Base-by-base conservation (phyloP, 192 early-diverging fungal species). In the Powellomyces hirtus region DNA sequence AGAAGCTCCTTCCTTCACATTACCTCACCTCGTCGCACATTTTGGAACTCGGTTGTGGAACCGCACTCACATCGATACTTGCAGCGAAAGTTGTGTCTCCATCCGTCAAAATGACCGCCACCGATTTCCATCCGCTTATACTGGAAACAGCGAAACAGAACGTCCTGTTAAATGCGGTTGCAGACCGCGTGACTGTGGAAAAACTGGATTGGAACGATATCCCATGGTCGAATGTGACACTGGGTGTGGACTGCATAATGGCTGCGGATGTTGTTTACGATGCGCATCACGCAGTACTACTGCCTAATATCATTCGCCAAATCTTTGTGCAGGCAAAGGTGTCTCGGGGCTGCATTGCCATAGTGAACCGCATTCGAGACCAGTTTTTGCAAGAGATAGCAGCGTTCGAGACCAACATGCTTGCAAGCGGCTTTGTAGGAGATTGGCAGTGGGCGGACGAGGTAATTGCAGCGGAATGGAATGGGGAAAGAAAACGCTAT, bases 261-360 rank as follows among this genome's bases (percentile, higher is more conserved):
- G 67, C 67, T 27, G 56, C 67, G 26, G 67, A 69, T 45, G 67
- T 69, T 3, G 55, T 69, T 3, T 69, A 69, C 27, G 67, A 58
- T 40, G n/a, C 29, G 11, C 27, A 60, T 20, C 67, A 69, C 36
- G 67, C 67, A 20, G 33, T 20, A 2, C 26, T 60, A 16, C 38
- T 69, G 5, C 67, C 67, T 8, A 29, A 60, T 13, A 58, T 60
- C 38, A 38, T 69, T 14, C 67, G 52, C 4, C 4, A 22, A 6
- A 44, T 69, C 24, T 51, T 50, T 50, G 14, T 31, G 6, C 29
- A 20, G 30, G 16, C 49, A 1, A 14, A 33, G 44, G 31, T 24
- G 0, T 5, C 5, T 2, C 14, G 18, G 14, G 49, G 26, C 3
- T 31, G 35, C 0, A 30, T 46, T 8, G 38, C 27, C 26, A 69